Conservation (phyloP, 441 rosid species). For the Populus trichocarpa region DNA sequence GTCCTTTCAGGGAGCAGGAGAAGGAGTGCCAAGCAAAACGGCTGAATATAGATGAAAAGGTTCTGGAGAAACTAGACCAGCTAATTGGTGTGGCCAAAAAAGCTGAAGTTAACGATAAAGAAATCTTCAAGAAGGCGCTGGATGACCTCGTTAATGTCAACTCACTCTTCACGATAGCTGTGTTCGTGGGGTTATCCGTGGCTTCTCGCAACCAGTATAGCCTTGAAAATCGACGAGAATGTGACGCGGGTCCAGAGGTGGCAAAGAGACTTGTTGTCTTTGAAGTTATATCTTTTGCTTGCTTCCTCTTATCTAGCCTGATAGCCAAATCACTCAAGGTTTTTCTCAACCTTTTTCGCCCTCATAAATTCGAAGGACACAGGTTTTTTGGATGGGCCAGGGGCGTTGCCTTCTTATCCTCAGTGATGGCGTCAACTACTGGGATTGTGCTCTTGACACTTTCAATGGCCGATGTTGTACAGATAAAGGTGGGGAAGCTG, state of each 20-base stretch:
- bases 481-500: conserved; percentile 19
- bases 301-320: conserved; percentile 24
- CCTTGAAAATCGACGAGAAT: conserved; percentile 11
- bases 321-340: conserved; percentile 25
- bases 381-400: too few species aligned
- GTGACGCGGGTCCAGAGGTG: conserved; percentile 1
- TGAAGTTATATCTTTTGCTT: conserved; percentile 24
- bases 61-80: not conserved
- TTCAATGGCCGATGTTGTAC: conserved; percentile 27
- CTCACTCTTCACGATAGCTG: conserved; percentile 26
- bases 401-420: not conserved
- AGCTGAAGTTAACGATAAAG: not conserved
- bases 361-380: not conserved
- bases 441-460: conserved; percentile 15
- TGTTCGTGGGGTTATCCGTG: conserved; percentile 22
- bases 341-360: not conserved
- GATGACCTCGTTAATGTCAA: conserved; percentile 23
- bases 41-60: not conserved
- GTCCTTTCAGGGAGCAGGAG: not conserved
- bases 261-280: conserved; percentile 4
- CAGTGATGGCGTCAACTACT: not conserved
- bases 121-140: conserved; percentile 13
- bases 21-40: not conserved
- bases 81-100: not conserved
- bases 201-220: conserved; percentile 10